Evolutionary conservation across 140 eudicot species (phyloP).

Genomic region (Cichorium intybus): DNA sequence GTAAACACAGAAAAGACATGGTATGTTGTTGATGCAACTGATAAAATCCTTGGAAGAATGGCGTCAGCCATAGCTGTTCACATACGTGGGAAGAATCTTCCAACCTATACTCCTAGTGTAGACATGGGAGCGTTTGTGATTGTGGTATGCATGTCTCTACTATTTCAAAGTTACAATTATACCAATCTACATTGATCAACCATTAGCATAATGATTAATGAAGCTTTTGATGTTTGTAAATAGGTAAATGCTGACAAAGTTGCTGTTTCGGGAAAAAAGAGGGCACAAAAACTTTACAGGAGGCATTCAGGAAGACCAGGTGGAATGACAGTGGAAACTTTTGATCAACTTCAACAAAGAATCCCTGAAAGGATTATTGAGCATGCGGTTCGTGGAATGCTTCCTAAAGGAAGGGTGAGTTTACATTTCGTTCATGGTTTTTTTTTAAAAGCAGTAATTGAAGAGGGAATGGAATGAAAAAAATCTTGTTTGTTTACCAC

Average conservation of each 20-base stretch:
- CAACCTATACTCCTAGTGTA: constrained; percentile 90
- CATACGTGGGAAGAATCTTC: constrained; percentile 86
- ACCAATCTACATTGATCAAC: not conserved
- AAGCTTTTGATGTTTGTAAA: constrained; percentile 15
- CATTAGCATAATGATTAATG: constrained; percentile 1
- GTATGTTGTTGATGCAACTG: constrained; percentile 90
- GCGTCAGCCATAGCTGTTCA: constrained; percentile 78
- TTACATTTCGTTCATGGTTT: not conserved
- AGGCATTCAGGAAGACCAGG: constrained; percentile 99
- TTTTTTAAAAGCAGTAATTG: not conserved
- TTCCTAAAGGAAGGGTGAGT: constrained; percentile 95
- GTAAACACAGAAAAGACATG: constrained; percentile 72
- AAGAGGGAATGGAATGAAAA: too few species aligned
- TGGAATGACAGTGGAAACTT: constrained; percentile 95
- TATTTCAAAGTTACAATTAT: not conserved
- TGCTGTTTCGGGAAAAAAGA: constrained; percentile 90
- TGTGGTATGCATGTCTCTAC: constrained; percentile 50
- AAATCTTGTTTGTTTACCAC: too few species aligned
- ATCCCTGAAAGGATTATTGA: constrained; percentile 92
- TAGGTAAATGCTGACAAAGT: constrained; percentile 92
- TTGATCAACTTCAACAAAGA: constrained; percentile 90
- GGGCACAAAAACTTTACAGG: constrained; percentile 76
- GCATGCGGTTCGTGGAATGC: constrained; percentile 99
- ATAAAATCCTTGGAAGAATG: constrained; percentile 83
- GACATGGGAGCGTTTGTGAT: constrained; percentile 97